Evolutionary conservation across 306 rosid genomes (phyloP).

Genomic region (Morella rubra): DNA sequence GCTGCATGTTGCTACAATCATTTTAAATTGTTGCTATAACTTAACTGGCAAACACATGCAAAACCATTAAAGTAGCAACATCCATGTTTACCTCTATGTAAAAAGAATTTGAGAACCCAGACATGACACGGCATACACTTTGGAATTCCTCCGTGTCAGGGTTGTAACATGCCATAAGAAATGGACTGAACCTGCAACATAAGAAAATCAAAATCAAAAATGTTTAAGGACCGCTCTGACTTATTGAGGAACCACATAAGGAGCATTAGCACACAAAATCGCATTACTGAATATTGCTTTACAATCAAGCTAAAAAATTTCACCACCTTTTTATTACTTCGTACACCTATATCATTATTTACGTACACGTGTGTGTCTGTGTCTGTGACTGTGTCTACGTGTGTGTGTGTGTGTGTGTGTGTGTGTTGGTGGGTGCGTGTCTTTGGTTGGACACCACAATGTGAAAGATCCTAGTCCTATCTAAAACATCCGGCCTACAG

Average conservation of each 20-base stretch:
- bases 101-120: slow-evolving; percentile 88
- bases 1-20: neutral
- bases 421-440: neutral
- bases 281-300: neutral
- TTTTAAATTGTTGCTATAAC: neutral
- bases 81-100: slow-evolving; percentile 58
- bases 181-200: slow-evolving; percentile 85
- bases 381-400: too few relatives aligned
- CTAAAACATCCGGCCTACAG: neutral
- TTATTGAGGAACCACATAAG: neutral
- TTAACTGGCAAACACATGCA: neutral
- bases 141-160: slow-evolving; percentile 88
- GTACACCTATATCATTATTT: neutral
- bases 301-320: neutral
- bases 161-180: slow-evolving; percentile 89
- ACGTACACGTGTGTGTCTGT: too few relatives aligned
- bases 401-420: too few relatives aligned
- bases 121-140: slow-evolving; percentile 96
- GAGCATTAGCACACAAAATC: neutral
- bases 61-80: slow-evolving; percentile 8
- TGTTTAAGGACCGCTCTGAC: neutral
- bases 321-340: neutral
- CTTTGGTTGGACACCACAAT: neutral
- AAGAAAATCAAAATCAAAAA: slow-evolving; percentile 12
- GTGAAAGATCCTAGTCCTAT: neutral